Percentiles rank a stretch among this genome's conserved stretches.
phyloP scores from a whole-genome alignment of 2,329 filamentous ascomycete genomes.

The Fusarium duplospermum region DNA sequence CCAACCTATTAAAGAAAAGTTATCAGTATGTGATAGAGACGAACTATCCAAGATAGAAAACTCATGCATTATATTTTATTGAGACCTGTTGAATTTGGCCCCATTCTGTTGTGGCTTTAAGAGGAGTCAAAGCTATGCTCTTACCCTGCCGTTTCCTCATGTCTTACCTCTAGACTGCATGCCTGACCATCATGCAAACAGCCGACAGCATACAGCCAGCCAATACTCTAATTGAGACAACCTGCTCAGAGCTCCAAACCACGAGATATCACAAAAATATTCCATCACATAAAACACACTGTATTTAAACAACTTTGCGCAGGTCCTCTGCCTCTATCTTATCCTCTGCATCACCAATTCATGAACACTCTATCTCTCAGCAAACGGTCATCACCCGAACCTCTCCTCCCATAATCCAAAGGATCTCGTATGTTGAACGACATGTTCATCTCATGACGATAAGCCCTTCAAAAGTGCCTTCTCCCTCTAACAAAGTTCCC shows the following conservation, averaged over 20 bases:
- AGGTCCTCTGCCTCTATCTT: background rate
- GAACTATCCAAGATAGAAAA: too few species aligned
- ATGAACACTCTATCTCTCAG: background rate
- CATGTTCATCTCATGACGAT: background rate
- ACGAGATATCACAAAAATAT: background rate
- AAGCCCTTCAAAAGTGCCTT: constrained; percentile 31
- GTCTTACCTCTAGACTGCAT: too few species aligned
- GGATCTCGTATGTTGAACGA: constrained; percentile 3
- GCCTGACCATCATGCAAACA: background rate
- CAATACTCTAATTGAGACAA: background rate
- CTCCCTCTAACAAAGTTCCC: constrained; percentile 35
- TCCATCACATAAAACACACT: background rate
- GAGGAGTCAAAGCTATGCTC: background rate
- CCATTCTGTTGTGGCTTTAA: too few species aligned
- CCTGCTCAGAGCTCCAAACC: background rate
- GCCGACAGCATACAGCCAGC: background rate
- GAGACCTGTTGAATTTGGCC: too few species aligned
- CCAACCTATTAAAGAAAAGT: too few species aligned
- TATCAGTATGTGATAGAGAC: too few species aligned
- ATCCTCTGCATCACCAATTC: background rate
- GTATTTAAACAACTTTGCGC: too few species aligned
- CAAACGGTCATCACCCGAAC: background rate
- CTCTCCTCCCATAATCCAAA: background rate
- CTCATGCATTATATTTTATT: too few species aligned
- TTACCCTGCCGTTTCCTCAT: too few species aligned